Conservation (phyloP, 305 asterid species). For the Rubia occidens region DNA sequence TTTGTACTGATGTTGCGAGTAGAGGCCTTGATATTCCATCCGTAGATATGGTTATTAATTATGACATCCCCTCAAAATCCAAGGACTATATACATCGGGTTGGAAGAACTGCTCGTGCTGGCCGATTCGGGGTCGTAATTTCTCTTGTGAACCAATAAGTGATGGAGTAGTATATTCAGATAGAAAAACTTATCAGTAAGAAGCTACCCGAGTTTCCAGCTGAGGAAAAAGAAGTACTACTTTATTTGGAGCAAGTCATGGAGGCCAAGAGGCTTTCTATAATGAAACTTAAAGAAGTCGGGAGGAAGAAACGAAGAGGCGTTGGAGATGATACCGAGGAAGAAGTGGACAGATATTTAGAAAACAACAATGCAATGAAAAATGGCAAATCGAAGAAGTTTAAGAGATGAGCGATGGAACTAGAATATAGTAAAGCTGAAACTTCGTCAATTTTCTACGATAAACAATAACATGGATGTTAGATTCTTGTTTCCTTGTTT, state of each 20-base stretch:
- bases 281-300: conserved; percentile 64
- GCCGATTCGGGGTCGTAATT: conserved; percentile 81
- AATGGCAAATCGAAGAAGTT: conserved; percentile 23
- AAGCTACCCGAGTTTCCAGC: conserved; percentile 61
- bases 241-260: conserved; percentile 49
- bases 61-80: conserved; percentile 80
- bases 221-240: conserved; percentile 66
- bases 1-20: conserved; percentile 87
- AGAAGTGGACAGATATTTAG: conserved; percentile 38
- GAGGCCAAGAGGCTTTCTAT: conserved; percentile 76
- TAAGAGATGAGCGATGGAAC: conserved; percentile 10
- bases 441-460: not conserved
- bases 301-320: conserved; percentile 44
- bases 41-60: conserved; percentile 85
- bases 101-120: conserved; percentile 98
- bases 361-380: conserved; percentile 30
- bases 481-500: not conserved
- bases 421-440: not conserved
- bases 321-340: conserved; percentile 49
- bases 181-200: conserved; percentile 79
- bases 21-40: conserved; percentile 95
- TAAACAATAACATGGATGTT: not conserved
- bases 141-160: conserved; percentile 79
- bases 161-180: conserved; percentile 74
- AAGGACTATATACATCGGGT: conserved; percentile 95